Conservation (phyloP, 768 basidiomycete species). For the Holtermannia corniformis region DNA sequence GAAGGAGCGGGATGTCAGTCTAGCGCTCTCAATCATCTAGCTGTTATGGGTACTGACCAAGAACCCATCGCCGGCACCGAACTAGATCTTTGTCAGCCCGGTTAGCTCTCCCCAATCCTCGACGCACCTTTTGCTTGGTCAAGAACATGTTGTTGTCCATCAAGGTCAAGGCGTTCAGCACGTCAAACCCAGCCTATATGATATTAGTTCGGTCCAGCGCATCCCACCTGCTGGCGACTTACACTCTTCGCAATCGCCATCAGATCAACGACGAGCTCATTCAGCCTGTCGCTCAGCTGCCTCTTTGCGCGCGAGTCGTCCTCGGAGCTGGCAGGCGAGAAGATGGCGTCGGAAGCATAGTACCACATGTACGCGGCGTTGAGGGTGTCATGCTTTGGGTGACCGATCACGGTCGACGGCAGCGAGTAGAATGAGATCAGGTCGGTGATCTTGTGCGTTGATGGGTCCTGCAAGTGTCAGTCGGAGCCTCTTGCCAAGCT, state of each 20-base stretch:
- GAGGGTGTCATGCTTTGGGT: conserved; percentile 58
- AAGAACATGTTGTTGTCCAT: conserved; percentile 87
- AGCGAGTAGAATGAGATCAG: conserved; percentile 95
- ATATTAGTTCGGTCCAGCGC: neutral
- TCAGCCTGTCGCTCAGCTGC: conserved; percentile 59
- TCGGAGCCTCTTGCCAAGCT: neutral
- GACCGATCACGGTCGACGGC: conserved; percentile 82
- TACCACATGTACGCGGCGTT: conserved; percentile 95
- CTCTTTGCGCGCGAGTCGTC: conserved; percentile 52
- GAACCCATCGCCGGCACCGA: conserved; percentile 83
- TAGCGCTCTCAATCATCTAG: neutral
- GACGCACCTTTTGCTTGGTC: conserved; percentile 64
- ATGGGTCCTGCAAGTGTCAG: conserved; percentile 55
- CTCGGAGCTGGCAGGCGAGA: conserved; percentile 42
- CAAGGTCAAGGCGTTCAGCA: conserved; percentile 86
- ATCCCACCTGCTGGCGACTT: conserved; percentile 9
- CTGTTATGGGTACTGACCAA: conserved; percentile 52
- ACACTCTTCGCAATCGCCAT: conserved; percentile 64
- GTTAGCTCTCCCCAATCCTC: conserved; percentile 2
- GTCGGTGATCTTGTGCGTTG: conserved; percentile 77
- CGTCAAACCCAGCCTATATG: conserved; percentile 74
- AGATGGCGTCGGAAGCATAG: conserved; percentile 74
- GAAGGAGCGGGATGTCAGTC: neutral
- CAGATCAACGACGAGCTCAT: conserved; percentile 66
- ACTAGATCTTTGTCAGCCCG: no score